These are phyloP conservation scores for Verticillium zaregamsianum DNA, from an alignment of 2,329 filamentous ascomycete species.

Conservation along the genomic window DNA sequence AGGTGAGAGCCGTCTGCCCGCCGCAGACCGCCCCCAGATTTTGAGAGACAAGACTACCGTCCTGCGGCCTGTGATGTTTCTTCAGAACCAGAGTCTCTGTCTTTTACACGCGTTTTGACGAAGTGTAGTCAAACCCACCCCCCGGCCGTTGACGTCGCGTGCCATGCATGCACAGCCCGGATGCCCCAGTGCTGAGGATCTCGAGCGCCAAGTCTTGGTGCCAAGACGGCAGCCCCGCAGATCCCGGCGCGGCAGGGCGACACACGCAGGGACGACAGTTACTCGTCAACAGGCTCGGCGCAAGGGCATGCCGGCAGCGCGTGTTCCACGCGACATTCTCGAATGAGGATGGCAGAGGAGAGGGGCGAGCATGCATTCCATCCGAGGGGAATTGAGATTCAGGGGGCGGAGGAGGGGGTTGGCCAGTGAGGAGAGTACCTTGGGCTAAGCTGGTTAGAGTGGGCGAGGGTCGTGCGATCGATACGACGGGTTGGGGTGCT, in stretches of 20 bases:
- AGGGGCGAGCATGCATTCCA: not conserved
- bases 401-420: not conserved
- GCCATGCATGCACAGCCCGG: not conserved
- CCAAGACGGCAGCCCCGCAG: not conserved
- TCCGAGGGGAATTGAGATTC: not conserved
- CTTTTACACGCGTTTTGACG: not conserved
- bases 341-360: not conserved
- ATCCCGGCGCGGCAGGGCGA: not conserved
- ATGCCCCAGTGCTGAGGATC: not conserved
- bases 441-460: too few species aligned
- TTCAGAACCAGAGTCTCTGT: not conserved
- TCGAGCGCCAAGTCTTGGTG: not conserved
- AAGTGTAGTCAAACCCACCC: not conserved
- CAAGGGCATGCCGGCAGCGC: not conserved
- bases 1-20: not conserved
- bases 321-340: not conserved
- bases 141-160: not conserved
- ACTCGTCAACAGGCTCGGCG: not conserved
- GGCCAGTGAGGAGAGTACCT: not conserved
- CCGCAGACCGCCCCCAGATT: too few species aligned
- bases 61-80: not conserved
- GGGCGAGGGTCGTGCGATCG: too few species aligned
- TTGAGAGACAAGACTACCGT: not conserved
- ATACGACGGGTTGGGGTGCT: not conserved
- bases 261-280: not conserved